Conservation (phyloP, 2,329 filamentous ascomycete species). For the Pseudomassariella vexata region DNA sequence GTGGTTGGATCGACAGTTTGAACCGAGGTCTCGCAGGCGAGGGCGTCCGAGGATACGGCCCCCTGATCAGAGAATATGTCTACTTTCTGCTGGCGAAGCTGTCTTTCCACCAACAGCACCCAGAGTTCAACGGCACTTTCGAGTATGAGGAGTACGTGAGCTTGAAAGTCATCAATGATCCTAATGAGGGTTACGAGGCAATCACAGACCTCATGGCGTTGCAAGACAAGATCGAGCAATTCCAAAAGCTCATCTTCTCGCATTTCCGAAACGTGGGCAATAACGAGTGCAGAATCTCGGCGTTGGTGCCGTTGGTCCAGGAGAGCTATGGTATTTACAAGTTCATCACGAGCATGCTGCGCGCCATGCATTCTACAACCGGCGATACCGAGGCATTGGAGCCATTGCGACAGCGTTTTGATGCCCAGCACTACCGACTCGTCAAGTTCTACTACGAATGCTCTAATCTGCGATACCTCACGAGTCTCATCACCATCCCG, state of each 20-base stretch:
- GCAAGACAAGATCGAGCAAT: conserved; percentile 96
- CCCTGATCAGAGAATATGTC: conserved; percentile 93
- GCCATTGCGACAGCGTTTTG: conserved; percentile 81
- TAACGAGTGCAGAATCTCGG: conserved; percentile 95
- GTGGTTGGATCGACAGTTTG: conserved; percentile 88
- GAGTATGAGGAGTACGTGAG: conserved; percentile 99
- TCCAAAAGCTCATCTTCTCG: conserved; percentile 97
- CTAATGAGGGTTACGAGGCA: conserved; percentile 95
- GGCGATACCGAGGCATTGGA: conserved; percentile 90
- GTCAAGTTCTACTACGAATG: conserved; percentile 99
- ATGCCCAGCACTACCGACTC: conserved; percentile 92
- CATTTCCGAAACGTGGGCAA: conserved; percentile 88
- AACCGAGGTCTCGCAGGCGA: conserved; percentile 78
- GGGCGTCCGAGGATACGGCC: conserved; percentile 82
- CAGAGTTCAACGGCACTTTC: conserved; percentile 97
- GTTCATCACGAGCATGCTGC: conserved; percentile 98
- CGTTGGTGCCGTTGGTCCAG: conserved; percentile 86
- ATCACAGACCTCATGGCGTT: conserved; percentile 94
- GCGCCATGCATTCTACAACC: conserved; percentile 94
- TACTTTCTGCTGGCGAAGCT: conserved; percentile 92
- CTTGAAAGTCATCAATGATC: conserved; percentile 95
- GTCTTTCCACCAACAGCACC: conserved; percentile 92
- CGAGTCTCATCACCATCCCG: conserved; percentile 90
- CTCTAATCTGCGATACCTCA: conserved; percentile 93
- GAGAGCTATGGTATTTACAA: conserved; percentile 99